Percentiles rank a stretch among this genome's conserved stretches.
Evolutionary conservation across 495 filamentous ascomycete species (phyloP).

Genomic region (Neurospora africana): DNA sequence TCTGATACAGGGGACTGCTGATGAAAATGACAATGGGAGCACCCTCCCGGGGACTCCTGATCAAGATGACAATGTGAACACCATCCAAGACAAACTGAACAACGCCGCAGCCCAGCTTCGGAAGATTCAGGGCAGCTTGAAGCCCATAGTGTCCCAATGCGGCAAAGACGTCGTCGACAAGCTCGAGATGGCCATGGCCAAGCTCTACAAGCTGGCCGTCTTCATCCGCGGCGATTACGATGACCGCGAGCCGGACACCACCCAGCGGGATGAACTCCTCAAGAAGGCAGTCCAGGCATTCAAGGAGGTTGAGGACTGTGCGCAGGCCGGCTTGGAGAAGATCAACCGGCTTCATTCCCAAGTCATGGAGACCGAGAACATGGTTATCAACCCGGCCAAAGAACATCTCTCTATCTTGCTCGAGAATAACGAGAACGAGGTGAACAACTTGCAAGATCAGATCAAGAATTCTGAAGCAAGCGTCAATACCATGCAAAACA

Average conservation of each 20-base stretch:
- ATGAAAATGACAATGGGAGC: too few species aligned
- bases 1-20: too few species aligned
- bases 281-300: neutral
- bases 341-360: neutral
- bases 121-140: neutral
- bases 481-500: neutral
- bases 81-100: neutral
- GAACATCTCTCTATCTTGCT: neutral
- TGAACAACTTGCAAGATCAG: neutral
- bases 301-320: neutral
- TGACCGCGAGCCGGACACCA: neutral
- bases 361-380: neutral
- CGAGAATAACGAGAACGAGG: neutral
- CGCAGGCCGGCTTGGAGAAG: neutral
- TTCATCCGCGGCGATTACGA: slow-evolving; percentile 4
- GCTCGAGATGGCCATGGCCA: slow-evolving; percentile 1
- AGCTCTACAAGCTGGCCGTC: neutral
- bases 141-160: neutral
- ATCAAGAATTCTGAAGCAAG: neutral
- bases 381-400: neutral
- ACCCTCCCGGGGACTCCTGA: neutral
- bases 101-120: neutral
- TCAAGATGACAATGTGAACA: neutral
- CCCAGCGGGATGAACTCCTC: neutral
- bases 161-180: neutral